Evolutionary conservation across 495 filamentous ascomycete species (phyloP), one percentile per base, ranked within the genome.

Genomic region (Penicillium longicatenatum): DNA sequence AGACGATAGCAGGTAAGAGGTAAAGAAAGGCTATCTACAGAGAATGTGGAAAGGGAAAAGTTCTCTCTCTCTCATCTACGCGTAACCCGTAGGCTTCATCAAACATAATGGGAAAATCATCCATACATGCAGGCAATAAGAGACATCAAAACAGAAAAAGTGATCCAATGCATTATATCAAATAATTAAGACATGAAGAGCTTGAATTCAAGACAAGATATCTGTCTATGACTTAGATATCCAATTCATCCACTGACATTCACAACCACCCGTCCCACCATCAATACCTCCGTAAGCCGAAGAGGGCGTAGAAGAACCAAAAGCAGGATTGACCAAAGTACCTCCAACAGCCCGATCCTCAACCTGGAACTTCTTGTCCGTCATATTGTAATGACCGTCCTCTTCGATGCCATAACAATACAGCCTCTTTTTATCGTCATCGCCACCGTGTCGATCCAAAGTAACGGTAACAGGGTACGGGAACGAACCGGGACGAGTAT

Each of bases 381-480:
- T 75, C 3, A 72, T 52, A 46, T 85, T 73, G 51, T 90, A 79
- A 42, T 78, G 70, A 12, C 52, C 72, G 49, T 86, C 77, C 1
- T 59, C 53, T 16, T 70, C 66, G 60, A 96, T 71, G 0, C 76
- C 79, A 63, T 91, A 89, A 67, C 86, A 86, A 65, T 89, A 95
- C 1, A 88, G 72, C 66, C 84, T 78, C 72, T 96, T 96, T 60
- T 77, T 66, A 20, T 66, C 73, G 4, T 73, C 68, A 41, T 81
- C 66, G 0, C 91, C 90, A 31, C 92, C 92, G 55, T 94, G 90
- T 31, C 90, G 85, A 70, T 98, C 93, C 11, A 89, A 60, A 1
- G 88, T 89, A 19, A 97, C 78, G 0, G 89, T 94, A 0, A 96
- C 79, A 0, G 91, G 91, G 65, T 93, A 96, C 0, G 93, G 92